phyloP scores from a whole-genome alignment of 1,139 yeast species.

The Saccharomycopsis phalli region DNA sequence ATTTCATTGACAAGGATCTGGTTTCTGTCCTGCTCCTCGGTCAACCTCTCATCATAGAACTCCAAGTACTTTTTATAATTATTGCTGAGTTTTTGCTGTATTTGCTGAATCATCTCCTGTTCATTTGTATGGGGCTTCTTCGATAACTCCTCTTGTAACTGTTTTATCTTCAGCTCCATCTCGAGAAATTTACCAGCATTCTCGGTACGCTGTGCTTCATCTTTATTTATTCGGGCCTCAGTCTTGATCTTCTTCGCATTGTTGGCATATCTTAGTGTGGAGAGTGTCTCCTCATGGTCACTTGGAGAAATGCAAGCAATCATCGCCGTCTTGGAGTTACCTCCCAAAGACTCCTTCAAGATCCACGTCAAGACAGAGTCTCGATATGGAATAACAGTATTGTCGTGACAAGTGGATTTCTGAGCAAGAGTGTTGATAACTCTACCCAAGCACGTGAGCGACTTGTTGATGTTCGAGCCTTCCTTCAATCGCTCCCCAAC shows the following conservation, averaged over 20 bases:
- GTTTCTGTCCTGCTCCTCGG: conserved; percentile 24
- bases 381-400: conserved; percentile 54
- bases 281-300: conserved; percentile 64
- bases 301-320: conserved; percentile 69
- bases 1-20: conserved; percentile 20
- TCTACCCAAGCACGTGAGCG: conserved; percentile 67
- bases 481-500: conserved; percentile 61
- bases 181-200: conserved; percentile 26
- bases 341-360: conserved; percentile 62
- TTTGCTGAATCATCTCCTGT: conserved; percentile 24
- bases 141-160: conserved; percentile 27
- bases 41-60: conserved; percentile 37
- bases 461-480: conserved; percentile 67
- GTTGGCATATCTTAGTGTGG: conserved; percentile 67
- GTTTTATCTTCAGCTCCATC: conserved; percentile 34
- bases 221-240: conserved; percentile 44
- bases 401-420: conserved; percentile 21
- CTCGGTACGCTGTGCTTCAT: conserved; percentile 30
- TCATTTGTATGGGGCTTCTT: conserved; percentile 23
- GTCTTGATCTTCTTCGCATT: conserved; percentile 65
- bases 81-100: conserved; percentile 27
- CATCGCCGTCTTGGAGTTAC: conserved; percentile 70
- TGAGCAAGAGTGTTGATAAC: conserved; percentile 54
- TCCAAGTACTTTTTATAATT: conserved; percentile 29
- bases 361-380: conserved; percentile 69